Percentiles rank a stretch among this genome's conserved stretches.
Evolutionary conservation across 1,284 basidiomycete species (phyloP).

Genomic region (Hymenochaete sp.): DNA sequence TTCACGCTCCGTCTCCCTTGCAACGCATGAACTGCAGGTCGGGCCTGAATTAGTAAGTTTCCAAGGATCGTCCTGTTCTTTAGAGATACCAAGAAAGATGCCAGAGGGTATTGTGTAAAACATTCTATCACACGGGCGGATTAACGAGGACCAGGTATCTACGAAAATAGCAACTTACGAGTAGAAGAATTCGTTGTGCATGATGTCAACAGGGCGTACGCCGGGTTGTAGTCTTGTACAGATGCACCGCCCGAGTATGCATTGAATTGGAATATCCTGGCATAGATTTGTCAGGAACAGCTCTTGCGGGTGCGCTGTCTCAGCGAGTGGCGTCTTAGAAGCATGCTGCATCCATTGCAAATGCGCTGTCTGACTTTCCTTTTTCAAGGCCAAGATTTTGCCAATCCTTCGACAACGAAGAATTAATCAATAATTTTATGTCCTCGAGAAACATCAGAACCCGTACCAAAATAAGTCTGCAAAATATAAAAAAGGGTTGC

Average conservation of each 20-base stretch:
- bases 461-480: conserved; percentile 54
- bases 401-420: conserved; percentile 67
- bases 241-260: conserved; percentile 26
- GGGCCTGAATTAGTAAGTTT: background rate
- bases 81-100: conserved; percentile 28
- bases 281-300: conserved; percentile 54
- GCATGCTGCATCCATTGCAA: conserved; percentile 66
- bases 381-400: conserved; percentile 44
- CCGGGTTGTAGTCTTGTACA: conserved; percentile 6
- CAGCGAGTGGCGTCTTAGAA: conserved; percentile 45
- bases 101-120: too few species aligned
- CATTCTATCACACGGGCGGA: too few species aligned
- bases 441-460: background rate
- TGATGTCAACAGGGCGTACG: conserved; percentile 18
- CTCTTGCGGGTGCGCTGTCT: conserved; percentile 53
- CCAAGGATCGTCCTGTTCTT: conserved; percentile 17
- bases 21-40: conserved; percentile 3
- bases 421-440: background rate
- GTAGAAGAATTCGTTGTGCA: conserved; percentile 44
- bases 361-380: conserved; percentile 38
- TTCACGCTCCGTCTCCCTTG: conserved; percentile 1
- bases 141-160: too few species aligned
- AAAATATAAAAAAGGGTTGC: conserved; percentile 34
- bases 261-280: conserved; percentile 31
- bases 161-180: conserved; percentile 37